Evolutionary conservation across 768 basidiomycete species (phyloP).

Genomic region (Leccinum fibrillosum): DNA sequence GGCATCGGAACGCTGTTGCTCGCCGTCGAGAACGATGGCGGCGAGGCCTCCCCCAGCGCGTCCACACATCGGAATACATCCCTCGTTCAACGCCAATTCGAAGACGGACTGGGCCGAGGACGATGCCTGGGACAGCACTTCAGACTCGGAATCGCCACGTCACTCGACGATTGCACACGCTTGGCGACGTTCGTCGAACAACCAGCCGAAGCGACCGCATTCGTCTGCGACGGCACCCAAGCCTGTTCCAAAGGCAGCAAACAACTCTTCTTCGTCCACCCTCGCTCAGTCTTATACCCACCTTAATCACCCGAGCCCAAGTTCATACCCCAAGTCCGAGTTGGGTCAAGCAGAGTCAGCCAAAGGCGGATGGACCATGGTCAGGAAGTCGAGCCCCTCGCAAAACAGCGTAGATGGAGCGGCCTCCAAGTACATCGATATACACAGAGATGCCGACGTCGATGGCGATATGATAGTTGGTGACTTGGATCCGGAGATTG

Average conservation of each 20-base stretch:
- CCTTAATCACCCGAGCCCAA: slow-evolving; percentile 66
- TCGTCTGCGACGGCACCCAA: slow-evolving; percentile 46
- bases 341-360: slow-evolving; percentile 37
- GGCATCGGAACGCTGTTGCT: not conserved
- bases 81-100: slow-evolving; percentile 42
- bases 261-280: slow-evolving; percentile 59
- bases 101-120: slow-evolving; percentile 76
- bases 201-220: slow-evolving; percentile 22
- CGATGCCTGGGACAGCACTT: slow-evolving; percentile 83
- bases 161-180: slow-evolving; percentile 49
- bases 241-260: slow-evolving; percentile 47
- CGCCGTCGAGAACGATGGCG: slow-evolving; percentile 36
- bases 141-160: slow-evolving; percentile 70
- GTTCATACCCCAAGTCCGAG: slow-evolving; percentile 64
- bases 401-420: slow-evolving; percentile 24
- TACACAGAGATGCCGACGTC: slow-evolving; percentile 55
- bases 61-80: slow-evolving; percentile 66
- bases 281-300: slow-evolving; percentile 82
- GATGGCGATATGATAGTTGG: slow-evolving; percentile 77
- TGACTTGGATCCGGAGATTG: slow-evolving; percentile 64
- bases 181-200: slow-evolving; percentile 35
- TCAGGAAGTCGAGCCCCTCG: slow-evolving; percentile 42
- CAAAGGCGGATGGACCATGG: slow-evolving; percentile 77
- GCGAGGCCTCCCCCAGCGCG: slow-evolving; percentile 70
- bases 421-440: slow-evolving; percentile 19